These are phyloP conservation scores for Batrachochytrium dendrobatidis DNA, from an alignment of 371 early-diverging fungal genomes.

Conservation along the genomic window DNA sequence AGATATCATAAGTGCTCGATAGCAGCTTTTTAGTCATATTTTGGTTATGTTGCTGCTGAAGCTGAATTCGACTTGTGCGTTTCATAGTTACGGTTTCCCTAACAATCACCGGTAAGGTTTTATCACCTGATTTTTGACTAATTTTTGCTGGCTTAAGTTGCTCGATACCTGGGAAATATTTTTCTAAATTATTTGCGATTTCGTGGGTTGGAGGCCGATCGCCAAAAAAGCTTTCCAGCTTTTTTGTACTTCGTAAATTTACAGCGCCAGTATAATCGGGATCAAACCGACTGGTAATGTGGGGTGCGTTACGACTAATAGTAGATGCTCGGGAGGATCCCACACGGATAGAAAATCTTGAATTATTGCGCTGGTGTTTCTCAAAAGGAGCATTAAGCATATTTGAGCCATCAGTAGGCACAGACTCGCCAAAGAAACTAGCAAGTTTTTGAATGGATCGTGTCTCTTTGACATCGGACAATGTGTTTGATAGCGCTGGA, in stretches of 20 bases:
- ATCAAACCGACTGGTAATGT: not conserved
- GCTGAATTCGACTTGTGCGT: not conserved
- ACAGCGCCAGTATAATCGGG: not conserved
- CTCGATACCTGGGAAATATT: conserved; percentile 72
- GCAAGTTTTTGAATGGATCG: conserved; percentile 6
- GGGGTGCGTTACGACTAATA: no score
- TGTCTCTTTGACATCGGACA: not conserved
- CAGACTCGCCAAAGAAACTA: conserved; percentile 12
- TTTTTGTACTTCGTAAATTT: not conserved
- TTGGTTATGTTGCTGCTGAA: not conserved
- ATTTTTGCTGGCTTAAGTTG: not conserved
- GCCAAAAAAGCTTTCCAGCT: conserved; percentile 64
- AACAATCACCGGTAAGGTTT: not conserved
- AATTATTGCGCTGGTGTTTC: not conserved
- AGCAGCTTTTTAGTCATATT: not conserved
- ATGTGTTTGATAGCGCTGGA: not conserved
- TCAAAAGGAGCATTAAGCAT: not conserved
- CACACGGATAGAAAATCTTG: conserved; percentile 4
- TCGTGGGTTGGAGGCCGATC: conserved; percentile 89
- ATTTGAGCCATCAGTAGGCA: not conserved
- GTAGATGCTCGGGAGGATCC: not conserved
- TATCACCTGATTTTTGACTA: not conserved
- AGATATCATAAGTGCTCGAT: not conserved
- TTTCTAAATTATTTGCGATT: conserved; percentile 77
- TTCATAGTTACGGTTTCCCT: not conserved